phyloP scores from a whole-genome alignment of 2,329 filamentous ascomycete species.

The Fusarium falciforme region DNA sequence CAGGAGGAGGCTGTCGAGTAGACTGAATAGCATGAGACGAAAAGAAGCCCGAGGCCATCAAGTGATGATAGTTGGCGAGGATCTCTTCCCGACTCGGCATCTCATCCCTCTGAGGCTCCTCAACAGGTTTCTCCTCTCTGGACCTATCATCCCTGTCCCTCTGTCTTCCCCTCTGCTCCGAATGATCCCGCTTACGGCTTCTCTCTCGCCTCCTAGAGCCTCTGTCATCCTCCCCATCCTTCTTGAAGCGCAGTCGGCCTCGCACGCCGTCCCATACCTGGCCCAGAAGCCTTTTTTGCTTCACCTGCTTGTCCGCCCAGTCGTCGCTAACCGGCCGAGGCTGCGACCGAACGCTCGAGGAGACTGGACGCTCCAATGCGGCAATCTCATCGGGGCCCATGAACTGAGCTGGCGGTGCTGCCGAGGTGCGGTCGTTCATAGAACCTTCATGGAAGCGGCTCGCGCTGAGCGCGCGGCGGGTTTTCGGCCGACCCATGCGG shows the following conservation, averaged over 20 bases:
- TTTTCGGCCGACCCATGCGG: constrained; percentile 46
- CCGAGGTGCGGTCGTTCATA: constrained; percentile 84
- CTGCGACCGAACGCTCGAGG: constrained; percentile 20
- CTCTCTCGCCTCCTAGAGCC: constrained; percentile 37
- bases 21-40: constrained; percentile 68
- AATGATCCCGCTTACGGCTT: constrained; percentile 34
- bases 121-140: constrained; percentile 16
- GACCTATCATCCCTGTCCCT: constrained; percentile 31
- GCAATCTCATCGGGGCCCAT: constrained; percentile 57
- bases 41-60: constrained; percentile 70
- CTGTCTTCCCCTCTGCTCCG: constrained; percentile 27
- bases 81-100: constrained; percentile 61
- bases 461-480: constrained; percentile 49
- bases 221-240: constrained; percentile 42
- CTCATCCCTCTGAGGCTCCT: constrained; percentile 32
- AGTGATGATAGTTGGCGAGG: constrained; percentile 66
- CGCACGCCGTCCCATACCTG: constrained; percentile 55
- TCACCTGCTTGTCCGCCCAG: constrained; percentile 47
- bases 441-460: constrained; percentile 81
- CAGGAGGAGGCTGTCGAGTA: constrained; percentile 57
- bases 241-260: constrained; percentile 46
- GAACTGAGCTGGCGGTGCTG: constrained; percentile 76
- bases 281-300: constrained; percentile 48
- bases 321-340: constrained; percentile 44
- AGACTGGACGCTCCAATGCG: constrained; percentile 45